Percentiles rank a stretch among this genome's conserved stretches.
These are phyloP conservation scores for Cutaneotrichosporon sp. DNA, from an alignment of 1,284 basidiomycete species.

Conservation along the genomic window DNA sequence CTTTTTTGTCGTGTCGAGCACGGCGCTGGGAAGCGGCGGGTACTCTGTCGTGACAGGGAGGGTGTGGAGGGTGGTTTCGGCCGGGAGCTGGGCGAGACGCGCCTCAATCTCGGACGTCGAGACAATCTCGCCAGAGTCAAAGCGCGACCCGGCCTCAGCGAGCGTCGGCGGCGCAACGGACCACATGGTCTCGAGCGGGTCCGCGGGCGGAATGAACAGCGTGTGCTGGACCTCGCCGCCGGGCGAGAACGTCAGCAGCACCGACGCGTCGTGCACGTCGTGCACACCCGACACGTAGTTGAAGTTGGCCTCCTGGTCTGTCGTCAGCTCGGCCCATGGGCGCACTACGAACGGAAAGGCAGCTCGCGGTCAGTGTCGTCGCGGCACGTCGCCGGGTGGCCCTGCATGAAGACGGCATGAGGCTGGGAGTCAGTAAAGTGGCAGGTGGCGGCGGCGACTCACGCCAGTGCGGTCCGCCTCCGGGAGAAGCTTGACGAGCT, in stretches of 20 bases:
- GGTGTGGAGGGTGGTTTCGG: conserved; percentile 35
- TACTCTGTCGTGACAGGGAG: conserved; percentile 55
- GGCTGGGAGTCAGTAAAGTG: background rate
- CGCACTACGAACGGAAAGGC: conserved; percentile 55
- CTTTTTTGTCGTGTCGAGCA: conserved; percentile 1
- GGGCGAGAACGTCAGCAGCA: conserved; percentile 59
- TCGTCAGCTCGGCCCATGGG: background rate
- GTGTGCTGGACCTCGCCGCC: conserved; percentile 50
- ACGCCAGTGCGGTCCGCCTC: conserved; percentile 26
- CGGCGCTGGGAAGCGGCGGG: conserved; percentile 58
- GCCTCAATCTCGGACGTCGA: conserved; percentile 52
- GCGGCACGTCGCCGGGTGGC: conserved; percentile 56
- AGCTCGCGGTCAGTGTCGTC: conserved; percentile 87
- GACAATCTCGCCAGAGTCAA: conserved; percentile 58
- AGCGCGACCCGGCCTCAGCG: conserved; percentile 54
- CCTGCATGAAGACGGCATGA: conserved; percentile 45
- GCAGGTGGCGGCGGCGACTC: conserved; percentile 6
- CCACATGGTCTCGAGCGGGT: conserved; percentile 74
- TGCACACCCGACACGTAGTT: conserved; percentile 72
- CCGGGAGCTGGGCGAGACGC: conserved; percentile 12
- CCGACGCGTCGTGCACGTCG: conserved; percentile 60
- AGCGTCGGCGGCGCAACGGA: conserved; percentile 71
- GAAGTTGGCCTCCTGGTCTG: conserved; percentile 73
- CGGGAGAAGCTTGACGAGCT: conserved; percentile 33
- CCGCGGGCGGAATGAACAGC: conserved; percentile 68